Base-by-base conservation (phyloP, 306 rosid genomes). In the Potentilla sterilis region DNA sequence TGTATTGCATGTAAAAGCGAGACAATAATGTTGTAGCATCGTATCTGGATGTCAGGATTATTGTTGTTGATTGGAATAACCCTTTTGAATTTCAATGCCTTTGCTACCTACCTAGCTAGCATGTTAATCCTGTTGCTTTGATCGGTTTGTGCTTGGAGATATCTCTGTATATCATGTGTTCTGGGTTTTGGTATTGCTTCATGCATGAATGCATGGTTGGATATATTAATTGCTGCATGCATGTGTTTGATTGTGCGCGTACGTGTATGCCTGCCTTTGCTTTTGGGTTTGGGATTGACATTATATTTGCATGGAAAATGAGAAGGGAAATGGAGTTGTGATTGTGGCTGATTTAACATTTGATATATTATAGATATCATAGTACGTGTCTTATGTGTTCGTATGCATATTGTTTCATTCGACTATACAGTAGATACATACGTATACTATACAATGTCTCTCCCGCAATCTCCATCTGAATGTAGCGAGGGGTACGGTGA, bases 141-240 rank as follows among this genome's bases (percentile, higher is more conserved):
- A 62, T 62, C n/a, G 10, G 41, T 32, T 14, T 62, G 21, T 34
- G 67, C n/a, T 62, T 32, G 11, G 6, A 14, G 19, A 55, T 24
- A 28, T 28, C 1, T 61, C 41, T 12, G 41, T n/a, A 5, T 13
- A 62, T 32, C 10, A 14, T 62, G 21, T 28, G 42, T 62, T 62
- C 67, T 62, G 41, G 67, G 41, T 62, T 62, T 24, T 62, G n/a
- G 42, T 62, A 3, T 12, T 59, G 66, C 38, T 59, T 59, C 66
- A 28, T 28, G 67, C 67, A 32, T 28, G 66, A 24, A 59, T 57
- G 65, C 61, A 21, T 55, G 34, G 22, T 51, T 51, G 21, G 9
- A 51, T 54, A 22, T 3, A 28, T 61, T 61, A 34, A 32, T 28
- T 61, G 67, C 15, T 61, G 41, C 67, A 61, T 61, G 41, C 67